phyloP scores from a whole-genome alignment of 2,329 filamentous ascomycete species.

The Basipetospora chlamydospora region DNA sequence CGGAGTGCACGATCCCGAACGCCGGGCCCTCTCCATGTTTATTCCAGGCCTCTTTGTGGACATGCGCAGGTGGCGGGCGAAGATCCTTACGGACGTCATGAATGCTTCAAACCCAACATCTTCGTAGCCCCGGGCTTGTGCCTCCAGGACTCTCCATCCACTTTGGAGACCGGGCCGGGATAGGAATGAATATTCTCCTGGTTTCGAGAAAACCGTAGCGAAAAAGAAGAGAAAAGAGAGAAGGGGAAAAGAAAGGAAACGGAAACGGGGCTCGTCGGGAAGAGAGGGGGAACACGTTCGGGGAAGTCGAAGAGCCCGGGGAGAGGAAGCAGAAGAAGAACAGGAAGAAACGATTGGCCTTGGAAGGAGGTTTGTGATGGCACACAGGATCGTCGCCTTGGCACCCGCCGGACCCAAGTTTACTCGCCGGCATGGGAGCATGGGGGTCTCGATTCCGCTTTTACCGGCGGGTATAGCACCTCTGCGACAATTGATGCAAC shows the following conservation, averaged over 20 bases:
- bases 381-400: constrained; percentile 4
- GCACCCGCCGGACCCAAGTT: not conserved
- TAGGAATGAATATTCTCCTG: constrained; percentile 1
- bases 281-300: no score
- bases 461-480: constrained; percentile 2
- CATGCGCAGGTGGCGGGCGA: no score
- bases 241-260: no score
- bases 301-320: no score
- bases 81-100: not conserved
- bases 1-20: no score
- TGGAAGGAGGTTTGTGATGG: not conserved
- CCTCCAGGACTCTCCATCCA: no score
- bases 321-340: no score
- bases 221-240: not conserved
- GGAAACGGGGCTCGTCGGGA: no score
- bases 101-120: no score
- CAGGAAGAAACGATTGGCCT: no score
- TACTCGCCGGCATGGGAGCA: not conserved
- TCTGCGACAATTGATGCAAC: constrained; percentile 6
- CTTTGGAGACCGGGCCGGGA: constrained; percentile 1
- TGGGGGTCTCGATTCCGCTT: constrained; percentile 4
- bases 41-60: no score
- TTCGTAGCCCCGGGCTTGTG: not conserved
- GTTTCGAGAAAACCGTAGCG: not conserved
- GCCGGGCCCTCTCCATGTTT: no score